Evolutionary conservation across 2,329 filamentous ascomycete genomes (phyloP).

Genomic region (Torrubiellomyces zombiae): DNA sequence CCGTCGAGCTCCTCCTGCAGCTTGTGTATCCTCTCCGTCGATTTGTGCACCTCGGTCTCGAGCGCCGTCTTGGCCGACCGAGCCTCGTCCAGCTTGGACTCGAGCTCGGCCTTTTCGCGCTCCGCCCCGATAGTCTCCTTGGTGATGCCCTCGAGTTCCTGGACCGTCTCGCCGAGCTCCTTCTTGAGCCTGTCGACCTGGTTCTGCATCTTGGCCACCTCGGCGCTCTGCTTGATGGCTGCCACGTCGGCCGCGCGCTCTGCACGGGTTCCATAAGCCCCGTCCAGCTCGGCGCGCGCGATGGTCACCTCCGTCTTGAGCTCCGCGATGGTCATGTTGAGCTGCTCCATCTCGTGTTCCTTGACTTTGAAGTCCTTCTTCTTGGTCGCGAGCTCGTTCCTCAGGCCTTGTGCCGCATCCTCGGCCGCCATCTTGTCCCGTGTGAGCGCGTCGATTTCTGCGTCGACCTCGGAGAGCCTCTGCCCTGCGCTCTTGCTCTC

Average conservation of each 20-base stretch:
- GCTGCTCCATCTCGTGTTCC: conserved; percentile 31
- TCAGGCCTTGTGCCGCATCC: conserved; percentile 11
- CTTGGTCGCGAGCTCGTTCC: conserved; percentile 14
- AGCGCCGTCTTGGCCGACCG: conserved; percentile 18
- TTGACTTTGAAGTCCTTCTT: conserved; percentile 29
- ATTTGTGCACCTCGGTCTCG: conserved; percentile 22
- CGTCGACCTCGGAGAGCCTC: conserved; percentile 15
- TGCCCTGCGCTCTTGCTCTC: conserved; percentile 19
- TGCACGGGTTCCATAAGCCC: conserved; percentile 41
- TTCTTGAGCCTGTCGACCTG: conserved; percentile 33
- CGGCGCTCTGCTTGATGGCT: conserved; percentile 30
- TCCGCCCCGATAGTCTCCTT: conserved; percentile 33
- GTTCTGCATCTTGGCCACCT: conserved; percentile 26
- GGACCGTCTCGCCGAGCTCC: conserved; percentile 32
- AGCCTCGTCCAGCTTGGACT: conserved; percentile 19
- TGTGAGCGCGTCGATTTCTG: conserved; percentile 14
- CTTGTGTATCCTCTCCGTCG: conserved; percentile 19
- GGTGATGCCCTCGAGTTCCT: conserved; percentile 36
- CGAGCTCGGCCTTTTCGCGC: conserved; percentile 28
- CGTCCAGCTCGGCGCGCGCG: conserved; percentile 43
- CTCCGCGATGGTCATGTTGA: conserved; percentile 36
- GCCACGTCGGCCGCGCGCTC: conserved; percentile 42
- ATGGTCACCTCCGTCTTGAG: conserved; percentile 46
- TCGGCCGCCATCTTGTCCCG: conserved; percentile 12
- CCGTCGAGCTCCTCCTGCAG: conserved; percentile 35